Evolutionary conservation across 176 grass and related monocot genomes (phyloP), one percentile per base, ranked within the genome.

Genomic region (Oryza meyeriana): DNA sequence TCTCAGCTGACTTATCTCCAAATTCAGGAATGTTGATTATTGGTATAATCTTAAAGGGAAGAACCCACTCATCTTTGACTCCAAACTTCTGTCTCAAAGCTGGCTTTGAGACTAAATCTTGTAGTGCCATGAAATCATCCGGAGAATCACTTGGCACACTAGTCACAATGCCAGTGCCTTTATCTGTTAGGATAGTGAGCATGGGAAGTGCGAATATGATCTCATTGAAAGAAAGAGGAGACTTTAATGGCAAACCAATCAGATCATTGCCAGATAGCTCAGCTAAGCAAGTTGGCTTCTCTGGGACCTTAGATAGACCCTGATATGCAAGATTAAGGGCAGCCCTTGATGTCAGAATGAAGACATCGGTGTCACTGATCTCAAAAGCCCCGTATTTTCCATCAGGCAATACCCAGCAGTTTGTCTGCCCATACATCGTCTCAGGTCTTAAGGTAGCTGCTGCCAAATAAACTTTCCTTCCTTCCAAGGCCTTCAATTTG

Each of bases 371-470:
- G 8, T 93, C 88, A 71, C 89, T 97, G 62, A 93, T 91, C 86
- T 97, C 94, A 85, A 87, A 97, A 39, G 88, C 90, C 5, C 94
- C 88, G 42, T 97, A 93, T 0, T 71, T 87, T 26, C 90, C 90
- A 67, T 96, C 88, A 66, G 94, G 94, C 66, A 91, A 76, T 12
- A 97, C 94, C 94, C 94, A 97, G 42, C 88, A 92, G 74, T 97
- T 93, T 57, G 94, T 93, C 50, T 92, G 90, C 26, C 93, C 93
- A 69, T 97, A 97, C 94, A 97, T 91, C 0, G 90, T 97, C 77
- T 97, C 90, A 65, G 88, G 88, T 69, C 94, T 91, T 31, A 97
- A 44, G 38, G 90, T 97, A 42, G 88, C 90, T 66, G 94, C 94
- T 61, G 88, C 94, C 77, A 97, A 72, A 66, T 87, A 97, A 7